Base-by-base conservation (phyloP, 2,329 filamentous ascomycete genomes). In the Sarocladium kiliense region DNA sequence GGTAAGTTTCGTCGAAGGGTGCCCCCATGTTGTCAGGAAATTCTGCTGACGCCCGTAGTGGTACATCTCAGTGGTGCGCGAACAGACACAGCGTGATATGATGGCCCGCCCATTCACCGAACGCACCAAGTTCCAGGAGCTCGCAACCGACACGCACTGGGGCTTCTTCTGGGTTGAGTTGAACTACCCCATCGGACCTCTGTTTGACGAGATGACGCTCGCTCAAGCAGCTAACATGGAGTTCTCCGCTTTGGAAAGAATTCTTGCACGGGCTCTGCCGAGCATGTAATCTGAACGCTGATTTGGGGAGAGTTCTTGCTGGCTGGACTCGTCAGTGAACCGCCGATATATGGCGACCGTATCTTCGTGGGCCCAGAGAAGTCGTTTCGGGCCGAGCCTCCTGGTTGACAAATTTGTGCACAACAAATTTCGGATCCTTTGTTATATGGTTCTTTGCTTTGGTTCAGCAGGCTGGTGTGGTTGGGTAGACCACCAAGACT, bases 51-150 rank as follows among this genome's bases (percentile, higher is more conserved):
- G 14, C 5, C 4, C 11, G 3, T 50, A 84, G 81, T 85, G 75
- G 71, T 85, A 84, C 66, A 77, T 84, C 54, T 68, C 71, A 16
- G 57, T 81, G 23, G 77, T 85, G 55, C 78, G 80, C 36, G 75
- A 80, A 59, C 76, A 80, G 62, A 79, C 79, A 0, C 69, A 64
- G 12, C 68, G 73, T 2, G 69, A 72, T 23, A 64, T 77, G 11
- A 61, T 72, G 32, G 54, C 62, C 10, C 68, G 76, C 11, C 64
- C 72, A 0, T 68, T 80, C 21, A 65, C 66, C 5, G 71, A 78
- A 57, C 75, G 74, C 51, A 68, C 68, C 12, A 57, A 64, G 1
- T 64, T 80, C 5, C 63, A 72, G 47, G 63, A 66, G 21, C 61
- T 62, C 23, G 63, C 64, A 23, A 76, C 73, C 0, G 70, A 75